A percentile compares a stretch with the other conserved stretches of the same genome.
These are phyloP conservation scores for Backusella westeae DNA, from an alignment of 192 early-diverging fungal genomes.

Conservation along the genomic window DNA sequence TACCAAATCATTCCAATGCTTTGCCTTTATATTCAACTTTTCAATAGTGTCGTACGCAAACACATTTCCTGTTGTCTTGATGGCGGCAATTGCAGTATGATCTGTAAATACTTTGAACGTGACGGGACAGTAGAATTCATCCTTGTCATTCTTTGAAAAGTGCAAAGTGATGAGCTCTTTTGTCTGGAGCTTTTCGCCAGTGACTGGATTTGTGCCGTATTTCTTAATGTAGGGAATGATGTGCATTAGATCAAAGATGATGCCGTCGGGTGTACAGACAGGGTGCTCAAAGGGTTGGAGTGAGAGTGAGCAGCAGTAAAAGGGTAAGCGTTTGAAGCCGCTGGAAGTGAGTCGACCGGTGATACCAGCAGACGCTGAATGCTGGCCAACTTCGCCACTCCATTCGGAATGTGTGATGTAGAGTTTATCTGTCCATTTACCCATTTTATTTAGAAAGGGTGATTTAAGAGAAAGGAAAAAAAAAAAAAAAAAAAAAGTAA, in stretches of 20 bases:
- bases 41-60: constrained; percentile 86
- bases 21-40: constrained; percentile 80
- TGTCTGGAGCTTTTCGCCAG: constrained; percentile 69
- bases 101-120: constrained; percentile 87
- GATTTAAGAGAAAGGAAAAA: background rate
- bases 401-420: constrained; percentile 80
- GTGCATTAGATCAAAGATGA: constrained; percentile 83
- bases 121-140: constrained; percentile 84
- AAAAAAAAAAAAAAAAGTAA: background rate
- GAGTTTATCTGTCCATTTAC: constrained; percentile 76
- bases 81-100: constrained; percentile 83
- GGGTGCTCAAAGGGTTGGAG: constrained; percentile 85
- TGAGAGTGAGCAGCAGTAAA: constrained; percentile 89
- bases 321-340: constrained; percentile 74
- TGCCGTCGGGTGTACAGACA: constrained; percentile 83
- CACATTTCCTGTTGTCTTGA: constrained; percentile 84
- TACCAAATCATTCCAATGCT: constrained; percentile 84
- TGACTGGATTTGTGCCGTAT: constrained; percentile 83
- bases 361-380: constrained; percentile 63
- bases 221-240: constrained; percentile 83
- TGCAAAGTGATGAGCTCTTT: constrained; percentile 75
- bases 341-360: constrained; percentile 50
- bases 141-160: constrained; percentile 82
- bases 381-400: constrained; percentile 50
- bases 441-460: constrained; percentile 19